Conservation (phyloP, 768 basidiomycete species). For the Podaxis mareebaensis region DNA sequence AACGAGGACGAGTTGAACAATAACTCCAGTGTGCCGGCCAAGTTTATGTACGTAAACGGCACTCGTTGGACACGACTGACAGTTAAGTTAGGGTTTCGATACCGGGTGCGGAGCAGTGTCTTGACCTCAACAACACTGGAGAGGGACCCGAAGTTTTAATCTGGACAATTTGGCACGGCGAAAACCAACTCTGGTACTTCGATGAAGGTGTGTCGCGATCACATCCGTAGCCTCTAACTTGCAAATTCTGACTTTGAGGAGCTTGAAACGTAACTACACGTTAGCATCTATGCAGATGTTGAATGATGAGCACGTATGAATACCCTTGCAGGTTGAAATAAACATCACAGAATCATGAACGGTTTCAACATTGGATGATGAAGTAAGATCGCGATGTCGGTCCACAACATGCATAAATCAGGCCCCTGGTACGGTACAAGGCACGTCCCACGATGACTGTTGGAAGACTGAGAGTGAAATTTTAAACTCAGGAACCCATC, state of each 20-base stretch:
- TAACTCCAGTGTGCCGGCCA: background rate
- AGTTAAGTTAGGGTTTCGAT: constrained; percentile 34
- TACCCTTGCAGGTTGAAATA: no score
- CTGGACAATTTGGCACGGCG: constrained; percentile 40
- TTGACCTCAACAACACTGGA: constrained; percentile 43
- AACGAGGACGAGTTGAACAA: constrained; percentile 17
- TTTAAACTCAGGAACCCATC: no score
- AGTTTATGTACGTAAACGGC: constrained; percentile 27
- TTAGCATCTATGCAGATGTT: background rate
- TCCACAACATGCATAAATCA: no score
- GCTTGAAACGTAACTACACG: background rate
- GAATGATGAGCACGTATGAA: no score
- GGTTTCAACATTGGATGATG: no score
- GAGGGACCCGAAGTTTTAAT: constrained; percentile 41
- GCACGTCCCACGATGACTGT: no score
- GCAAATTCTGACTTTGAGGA: constrained; percentile 7
- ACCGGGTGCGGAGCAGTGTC: constrained; percentile 29
- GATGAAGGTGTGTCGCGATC: constrained; percentile 18
- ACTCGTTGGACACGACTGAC: background rate
- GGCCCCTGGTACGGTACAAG: no score
- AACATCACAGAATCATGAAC: no score
- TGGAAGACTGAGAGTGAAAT: no score
- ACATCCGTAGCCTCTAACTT: background rate
- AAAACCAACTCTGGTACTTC: constrained; percentile 36
- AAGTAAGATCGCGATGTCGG: no score